Percentiles rank a stretch among this genome's conserved stretches.
Evolutionary conservation across 257 asterid genomes (phyloP).

Genomic region (Gardenia jasminoides): DNA sequence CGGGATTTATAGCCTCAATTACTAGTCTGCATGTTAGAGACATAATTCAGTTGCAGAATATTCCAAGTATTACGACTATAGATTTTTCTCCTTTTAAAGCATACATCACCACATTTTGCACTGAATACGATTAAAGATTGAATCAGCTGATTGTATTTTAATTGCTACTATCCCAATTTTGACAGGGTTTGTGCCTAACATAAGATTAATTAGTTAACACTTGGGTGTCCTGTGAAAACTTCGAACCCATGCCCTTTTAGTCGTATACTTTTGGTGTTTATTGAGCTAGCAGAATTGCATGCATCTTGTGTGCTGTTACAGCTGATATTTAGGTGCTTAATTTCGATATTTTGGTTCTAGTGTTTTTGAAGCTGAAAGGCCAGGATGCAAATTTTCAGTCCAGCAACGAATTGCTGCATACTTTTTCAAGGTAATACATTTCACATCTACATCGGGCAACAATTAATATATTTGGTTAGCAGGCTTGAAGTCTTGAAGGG

Average conservation of each 20-base stretch:
- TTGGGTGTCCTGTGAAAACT: not conserved
- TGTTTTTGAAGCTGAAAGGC: constrained; percentile 92
- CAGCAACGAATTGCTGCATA: constrained; percentile 85
- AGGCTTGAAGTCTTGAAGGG: not conserved
- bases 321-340: not conserved
- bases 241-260: not conserved
- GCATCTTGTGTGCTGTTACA: constrained; percentile 5
- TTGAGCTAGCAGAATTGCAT: not conserved
- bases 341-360: constrained; percentile 37
- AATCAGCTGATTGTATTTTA: not conserved
- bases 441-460: not conserved
- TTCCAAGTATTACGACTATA: not conserved
- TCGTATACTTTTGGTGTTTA: not conserved
- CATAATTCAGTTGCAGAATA: not conserved
- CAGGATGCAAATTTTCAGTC: constrained; percentile 70
- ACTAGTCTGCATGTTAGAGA: not conserved
- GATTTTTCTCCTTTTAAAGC: not conserved
- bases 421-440: constrained; percentile 75
- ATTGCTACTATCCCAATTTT: not conserved
- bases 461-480: too few relatives aligned
- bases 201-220: not conserved
- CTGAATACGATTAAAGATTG: not conserved
- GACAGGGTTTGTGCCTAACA: not conserved
- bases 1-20: not conserved
- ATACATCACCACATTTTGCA: not conserved